Evolutionary conservation across 192 early-diverging fungal genomes (phyloP).

Genomic region (Backusella australiensis): DNA sequence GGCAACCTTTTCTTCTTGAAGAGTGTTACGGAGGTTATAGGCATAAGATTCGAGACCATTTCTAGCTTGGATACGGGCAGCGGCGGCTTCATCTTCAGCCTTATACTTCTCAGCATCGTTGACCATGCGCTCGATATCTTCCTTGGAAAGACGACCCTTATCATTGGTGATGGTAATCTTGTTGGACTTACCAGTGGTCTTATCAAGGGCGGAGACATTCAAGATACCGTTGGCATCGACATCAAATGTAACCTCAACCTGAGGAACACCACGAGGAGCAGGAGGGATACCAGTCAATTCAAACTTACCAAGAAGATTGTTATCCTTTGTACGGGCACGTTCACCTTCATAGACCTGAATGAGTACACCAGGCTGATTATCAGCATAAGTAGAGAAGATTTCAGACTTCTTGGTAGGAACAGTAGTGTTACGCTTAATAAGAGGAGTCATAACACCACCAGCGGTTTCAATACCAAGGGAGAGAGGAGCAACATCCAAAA

Average conservation of each 20-base stretch:
- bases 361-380: slow-evolving; percentile 96
- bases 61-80: slow-evolving; percentile 85
- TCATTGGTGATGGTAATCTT: slow-evolving; percentile 99
- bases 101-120: slow-evolving; percentile 86
- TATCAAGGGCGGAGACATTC: slow-evolving; percentile 93
- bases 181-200: slow-evolving; percentile 92
- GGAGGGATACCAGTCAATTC: slow-evolving; percentile 97
- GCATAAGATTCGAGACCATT: slow-evolving; percentile 97
- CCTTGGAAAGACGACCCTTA: slow-evolving; percentile 97
- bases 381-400: slow-evolving; percentile 98
- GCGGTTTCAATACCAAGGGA: slow-evolving; percentile 97
- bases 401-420: slow-evolving; percentile 99
- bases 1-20: slow-evolving; percentile 69
- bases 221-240: slow-evolving; percentile 98
- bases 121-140: slow-evolving; percentile 98
- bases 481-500: slow-evolving; percentile 95
- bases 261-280: slow-evolving; percentile 95
- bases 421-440: slow-evolving; percentile 97
- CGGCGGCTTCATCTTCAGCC: slow-evolving; percentile 86
- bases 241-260: slow-evolving; percentile 98
- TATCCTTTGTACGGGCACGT: slow-evolving; percentile 95
- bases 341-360: slow-evolving; percentile 98
- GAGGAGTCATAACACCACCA: slow-evolving; percentile 94
- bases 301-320: slow-evolving; percentile 99
- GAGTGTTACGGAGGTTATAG: slow-evolving; percentile 95